Base-by-base conservation (phyloP, 768 basidiomycete genomes). In the Infundibulicybe gibba region DNA sequence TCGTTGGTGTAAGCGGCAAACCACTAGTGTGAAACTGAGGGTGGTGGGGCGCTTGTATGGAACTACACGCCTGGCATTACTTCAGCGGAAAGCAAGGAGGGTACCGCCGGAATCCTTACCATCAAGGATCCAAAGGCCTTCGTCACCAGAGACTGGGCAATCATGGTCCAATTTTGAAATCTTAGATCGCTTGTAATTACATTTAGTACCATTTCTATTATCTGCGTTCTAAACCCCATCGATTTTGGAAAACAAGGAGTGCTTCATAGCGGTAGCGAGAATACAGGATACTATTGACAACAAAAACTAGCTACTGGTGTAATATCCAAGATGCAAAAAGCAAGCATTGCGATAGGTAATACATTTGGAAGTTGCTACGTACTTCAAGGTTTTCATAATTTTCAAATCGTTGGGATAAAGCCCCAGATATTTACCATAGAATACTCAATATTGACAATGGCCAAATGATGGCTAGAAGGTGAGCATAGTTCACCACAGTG, bases 81-180 rank as follows among this genome's bases (percentile, higher is more conserved):
- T 9, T 75, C 82, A 15, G 63, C 61, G 14, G 79, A 75, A 3
- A 80, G 75, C 54, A 80, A 77, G 62, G 85, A 83, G 51, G 86
- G 80, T 3, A 54, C 38, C n/a, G 81, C 89, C 17, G 85, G 85
- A 56, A 64, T 81, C 47, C 68, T 98, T 49, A 70, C 74, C 2
- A 79, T 99, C 63, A 89, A 85, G 67, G 85, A 92, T 61, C 89
- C 89, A 2, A 78, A 64, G 47, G 74, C 81, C 10, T 59, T 62
- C 35, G 65, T 90, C 43, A 67, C 73, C 21, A 65, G 71, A 35
- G 83, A 90, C 58, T 92, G 89, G 89, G 67, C 68, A 40, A 76
- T 91, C 59, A 65, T 15, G 60, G 57, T 44, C 59, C 68, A 49
- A 56, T 60, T 39, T 62, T 61, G 55, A 44, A 14, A 31, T 13